Percentiles rank a stretch among this genome's conserved stretches.
Evolutionary conservation across 345 rosid genomes (phyloP).

Genomic region (Aquilaria yunnanensis): DNA sequence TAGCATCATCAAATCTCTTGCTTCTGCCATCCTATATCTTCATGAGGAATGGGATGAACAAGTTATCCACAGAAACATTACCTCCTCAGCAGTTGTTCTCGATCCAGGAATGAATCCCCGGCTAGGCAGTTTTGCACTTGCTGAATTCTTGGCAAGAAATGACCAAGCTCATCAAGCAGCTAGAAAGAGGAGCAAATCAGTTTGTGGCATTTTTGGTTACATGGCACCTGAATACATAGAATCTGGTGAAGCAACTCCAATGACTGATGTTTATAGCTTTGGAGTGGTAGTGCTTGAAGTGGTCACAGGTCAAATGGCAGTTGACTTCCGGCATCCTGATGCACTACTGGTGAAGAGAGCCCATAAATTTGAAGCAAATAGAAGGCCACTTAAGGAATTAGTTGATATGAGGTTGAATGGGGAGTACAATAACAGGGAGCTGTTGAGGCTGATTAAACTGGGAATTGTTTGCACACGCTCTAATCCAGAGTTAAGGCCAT

Average conservation of each 20-base stretch:
- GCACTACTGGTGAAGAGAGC: constrained; percentile 58
- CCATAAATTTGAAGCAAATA: constrained; percentile 41
- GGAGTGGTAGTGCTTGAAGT: constrained; percentile 87
- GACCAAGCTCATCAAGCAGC: constrained; percentile 67
- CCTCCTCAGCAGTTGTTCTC: constrained; percentile 69
- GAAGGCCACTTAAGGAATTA: constrained; percentile 41
- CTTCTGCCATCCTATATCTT: constrained; percentile 77
- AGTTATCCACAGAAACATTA: constrained; percentile 83
- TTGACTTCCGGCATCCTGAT: constrained; percentile 71
- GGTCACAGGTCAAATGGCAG: constrained; percentile 83
- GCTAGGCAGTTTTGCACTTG: constrained; percentile 80
- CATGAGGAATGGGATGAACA: constrained; percentile 98
- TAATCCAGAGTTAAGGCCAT: constrained; percentile 63
- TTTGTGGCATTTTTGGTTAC: constrained; percentile 89
- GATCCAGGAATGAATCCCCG: constrained; percentile 83
- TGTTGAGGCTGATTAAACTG: constrained; percentile 48
- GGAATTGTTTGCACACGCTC: constrained; percentile 84
- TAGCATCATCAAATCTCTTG: constrained; percentile 68
- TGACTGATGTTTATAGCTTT: constrained; percentile 85
- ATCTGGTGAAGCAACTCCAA: constrained; percentile 76
- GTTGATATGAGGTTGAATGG: constrained; percentile 48
- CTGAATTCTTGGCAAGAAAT: constrained; percentile 83
- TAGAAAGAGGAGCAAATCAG: constrained; percentile 36
- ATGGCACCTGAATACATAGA: constrained; percentile 93
- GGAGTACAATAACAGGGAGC: constrained; percentile 40